Evolutionary conservation across 2,329 filamentous ascomycete genomes (phyloP).

Genomic region (Pseudogymnoascus sp.): DNA sequence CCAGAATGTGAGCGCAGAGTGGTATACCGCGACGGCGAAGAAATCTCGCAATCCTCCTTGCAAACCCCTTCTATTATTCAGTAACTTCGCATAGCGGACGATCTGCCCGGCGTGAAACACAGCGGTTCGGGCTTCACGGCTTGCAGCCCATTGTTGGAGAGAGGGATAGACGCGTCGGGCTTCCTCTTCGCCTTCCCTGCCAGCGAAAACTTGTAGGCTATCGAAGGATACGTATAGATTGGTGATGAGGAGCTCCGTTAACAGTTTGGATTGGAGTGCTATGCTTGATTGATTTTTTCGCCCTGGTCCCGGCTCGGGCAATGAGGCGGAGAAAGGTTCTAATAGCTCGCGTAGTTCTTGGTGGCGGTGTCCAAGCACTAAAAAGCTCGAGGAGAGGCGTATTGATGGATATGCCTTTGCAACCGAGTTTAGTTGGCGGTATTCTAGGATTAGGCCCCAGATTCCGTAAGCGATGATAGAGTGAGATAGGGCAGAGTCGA

Average conservation of each 20-base stretch:
- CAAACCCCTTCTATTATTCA: constrained; percentile 37
- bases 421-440: constrained; percentile 50
- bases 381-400: constrained; percentile 31
- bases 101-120: constrained; percentile 65
- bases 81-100: constrained; percentile 51
- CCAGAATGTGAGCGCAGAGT: constrained; percentile 64
- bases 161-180: constrained; percentile 53
- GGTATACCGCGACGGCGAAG: constrained; percentile 62
- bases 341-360: constrained; percentile 53
- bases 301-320: not conserved
- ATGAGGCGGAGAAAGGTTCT: constrained; percentile 9
- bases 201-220: constrained; percentile 61
- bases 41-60: constrained; percentile 52
- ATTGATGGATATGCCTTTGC: constrained; percentile 25
- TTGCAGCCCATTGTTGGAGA: constrained; percentile 54
- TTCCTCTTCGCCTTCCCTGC: constrained; percentile 61
- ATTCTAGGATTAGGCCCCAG: constrained; percentile 61
- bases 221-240: constrained; percentile 59
- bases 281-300: constrained; percentile 18
- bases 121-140: constrained; percentile 49
- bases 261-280: constrained; percentile 30
- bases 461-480: constrained; percentile 59
- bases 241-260: constrained; percentile 50
- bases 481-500: constrained; percentile 52
- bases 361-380: constrained; percentile 50